These are phyloP conservation scores for Suhomyces kunorum DNA, from an alignment of 1,139 yeast genomes.

Conservation along the genomic window DNA sequence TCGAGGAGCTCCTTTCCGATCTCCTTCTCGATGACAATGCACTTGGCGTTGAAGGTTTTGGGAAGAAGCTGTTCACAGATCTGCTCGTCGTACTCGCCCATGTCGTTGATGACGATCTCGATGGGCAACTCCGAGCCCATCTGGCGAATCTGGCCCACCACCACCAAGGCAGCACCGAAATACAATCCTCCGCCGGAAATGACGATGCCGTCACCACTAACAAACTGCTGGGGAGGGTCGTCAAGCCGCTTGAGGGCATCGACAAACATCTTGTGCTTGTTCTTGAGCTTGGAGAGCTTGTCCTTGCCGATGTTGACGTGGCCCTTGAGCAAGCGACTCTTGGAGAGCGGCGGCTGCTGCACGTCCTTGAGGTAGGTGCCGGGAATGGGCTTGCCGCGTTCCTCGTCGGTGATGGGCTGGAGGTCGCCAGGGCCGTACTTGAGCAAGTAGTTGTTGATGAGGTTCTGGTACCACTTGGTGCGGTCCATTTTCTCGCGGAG, in stretches of 20 bases:
- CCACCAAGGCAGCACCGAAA: constrained; percentile 32
- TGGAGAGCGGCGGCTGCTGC: constrained; percentile 19
- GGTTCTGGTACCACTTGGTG: constrained; percentile 24
- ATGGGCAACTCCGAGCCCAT: constrained; percentile 38
- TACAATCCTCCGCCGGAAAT: constrained; percentile 34
- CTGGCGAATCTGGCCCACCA: constrained; percentile 36
- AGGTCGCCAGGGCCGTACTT: constrained; percentile 16
- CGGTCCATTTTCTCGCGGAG: constrained; percentile 19
- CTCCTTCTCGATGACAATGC: constrained; percentile 33
- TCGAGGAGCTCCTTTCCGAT: constrained; percentile 28
- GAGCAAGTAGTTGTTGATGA: constrained; percentile 14
- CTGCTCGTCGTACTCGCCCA: constrained; percentile 27
- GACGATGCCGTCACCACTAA: constrained; percentile 40
- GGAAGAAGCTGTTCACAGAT: constrained; percentile 36
- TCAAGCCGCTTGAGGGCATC: constrained; percentile 25
- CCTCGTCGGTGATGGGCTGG: constrained; percentile 23
- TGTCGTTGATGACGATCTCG: constrained; percentile 34
- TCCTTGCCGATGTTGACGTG: constrained; percentile 24
- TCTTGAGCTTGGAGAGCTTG: constrained; percentile 25
- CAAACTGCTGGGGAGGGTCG: constrained; percentile 27
- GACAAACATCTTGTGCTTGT: constrained; percentile 30
- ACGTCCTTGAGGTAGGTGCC: constrained; percentile 21
- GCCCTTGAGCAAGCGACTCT: constrained; percentile 18
- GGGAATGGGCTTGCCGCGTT: constrained; percentile 24
- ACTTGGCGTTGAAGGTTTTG: constrained; percentile 30